A percentile compares a stretch with the other conserved stretches of the same genome.
Evolutionary conservation across 2,329 filamentous ascomycete species (phyloP).

Genomic region (Pseudocercospora fijiensis): DNA sequence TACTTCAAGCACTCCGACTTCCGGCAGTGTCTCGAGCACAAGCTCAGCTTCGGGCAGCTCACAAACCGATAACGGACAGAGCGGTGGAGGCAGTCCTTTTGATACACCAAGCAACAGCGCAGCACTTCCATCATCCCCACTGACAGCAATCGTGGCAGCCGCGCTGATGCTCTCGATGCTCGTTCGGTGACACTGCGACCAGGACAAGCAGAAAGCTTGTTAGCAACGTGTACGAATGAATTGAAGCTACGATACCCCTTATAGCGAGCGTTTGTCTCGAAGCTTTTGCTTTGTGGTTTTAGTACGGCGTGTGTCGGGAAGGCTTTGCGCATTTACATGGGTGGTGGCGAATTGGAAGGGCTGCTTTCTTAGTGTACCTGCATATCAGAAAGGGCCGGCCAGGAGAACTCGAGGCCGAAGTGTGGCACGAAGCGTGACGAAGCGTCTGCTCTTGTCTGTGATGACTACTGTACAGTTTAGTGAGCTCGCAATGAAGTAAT

Average conservation of each 20-base stretch:
- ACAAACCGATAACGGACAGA: constrained; percentile 37
- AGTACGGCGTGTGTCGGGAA: constrained; percentile 4
- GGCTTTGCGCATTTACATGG: constrained; percentile 8
- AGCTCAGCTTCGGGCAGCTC: constrained; percentile 23
- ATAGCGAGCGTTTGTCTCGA: constrained; percentile 3
- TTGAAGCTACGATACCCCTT: constrained; percentile 9
- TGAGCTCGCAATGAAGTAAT: neutral
- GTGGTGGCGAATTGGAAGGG: constrained; percentile 1
- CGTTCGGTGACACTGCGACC: constrained; percentile 5
- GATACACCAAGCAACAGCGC: constrained; percentile 34
- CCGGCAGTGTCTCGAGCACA: constrained; percentile 21
- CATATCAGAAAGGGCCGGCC: neutral
- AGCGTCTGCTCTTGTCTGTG: constrained; percentile 2
- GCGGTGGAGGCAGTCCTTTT: constrained; percentile 50
- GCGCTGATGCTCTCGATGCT: constrained; percentile 11
- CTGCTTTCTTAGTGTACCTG: neutral
- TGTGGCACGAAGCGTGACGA: neutral
- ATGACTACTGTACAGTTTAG: constrained; percentile 1
- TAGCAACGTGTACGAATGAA: neutral
- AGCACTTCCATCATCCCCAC: constrained; percentile 7
- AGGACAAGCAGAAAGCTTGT: constrained; percentile 6
- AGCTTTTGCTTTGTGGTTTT: constrained; percentile 8
- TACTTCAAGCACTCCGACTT: constrained; percentile 21
- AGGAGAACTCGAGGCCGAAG: neutral
- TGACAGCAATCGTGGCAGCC: neutral